These are phyloP conservation scores for Pythium periplocum DNA, from an alignment of 352 stramenopile species.

Conservation along the genomic window DNA sequence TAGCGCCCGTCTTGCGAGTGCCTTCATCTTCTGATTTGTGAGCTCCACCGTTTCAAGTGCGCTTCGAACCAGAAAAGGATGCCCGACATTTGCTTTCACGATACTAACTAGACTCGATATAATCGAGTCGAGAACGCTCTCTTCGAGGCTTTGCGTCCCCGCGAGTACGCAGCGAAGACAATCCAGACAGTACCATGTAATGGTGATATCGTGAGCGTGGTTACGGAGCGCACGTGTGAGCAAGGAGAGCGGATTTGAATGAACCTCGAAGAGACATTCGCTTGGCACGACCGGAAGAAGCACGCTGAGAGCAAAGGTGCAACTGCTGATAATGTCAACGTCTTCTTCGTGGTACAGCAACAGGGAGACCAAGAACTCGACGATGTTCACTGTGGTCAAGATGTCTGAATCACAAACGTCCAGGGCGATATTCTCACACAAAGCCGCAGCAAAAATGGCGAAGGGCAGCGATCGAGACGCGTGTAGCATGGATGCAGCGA, in stretches of 20 bases:
- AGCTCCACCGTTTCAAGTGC: no score
- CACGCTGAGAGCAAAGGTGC: constrained; percentile 5
- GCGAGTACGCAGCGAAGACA: no score
- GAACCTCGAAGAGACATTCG: neutral
- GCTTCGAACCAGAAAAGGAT: no score
- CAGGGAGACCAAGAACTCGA: constrained; percentile 6
- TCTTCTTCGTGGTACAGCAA: constrained; percentile 15
- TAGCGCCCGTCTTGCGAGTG: no score
- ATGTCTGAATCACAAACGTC: constrained; percentile 2
- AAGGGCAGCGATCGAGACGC: constrained; percentile 9
- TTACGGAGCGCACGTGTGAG: constrained; percentile 4
- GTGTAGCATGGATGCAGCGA: constrained; percentile 10
- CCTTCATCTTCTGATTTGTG: no score
- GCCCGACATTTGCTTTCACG: no score
- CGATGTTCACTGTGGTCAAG: neutral
- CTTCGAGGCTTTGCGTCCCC: no score
- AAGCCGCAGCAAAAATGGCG: constrained; percentile 6
- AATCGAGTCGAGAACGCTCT: no score
- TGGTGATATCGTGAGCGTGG: constrained; percentile 1
- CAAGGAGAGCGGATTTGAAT: neutral
- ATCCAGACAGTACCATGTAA: no score
- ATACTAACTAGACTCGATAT: no score
- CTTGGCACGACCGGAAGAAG: constrained; percentile 5
- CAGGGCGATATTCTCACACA: constrained; percentile 16
- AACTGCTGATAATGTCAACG: constrained; percentile 15